Evolutionary conservation across 2,329 filamentous ascomycete species (phyloP).

Genomic region (Cladobotryum protrusum): DNA sequence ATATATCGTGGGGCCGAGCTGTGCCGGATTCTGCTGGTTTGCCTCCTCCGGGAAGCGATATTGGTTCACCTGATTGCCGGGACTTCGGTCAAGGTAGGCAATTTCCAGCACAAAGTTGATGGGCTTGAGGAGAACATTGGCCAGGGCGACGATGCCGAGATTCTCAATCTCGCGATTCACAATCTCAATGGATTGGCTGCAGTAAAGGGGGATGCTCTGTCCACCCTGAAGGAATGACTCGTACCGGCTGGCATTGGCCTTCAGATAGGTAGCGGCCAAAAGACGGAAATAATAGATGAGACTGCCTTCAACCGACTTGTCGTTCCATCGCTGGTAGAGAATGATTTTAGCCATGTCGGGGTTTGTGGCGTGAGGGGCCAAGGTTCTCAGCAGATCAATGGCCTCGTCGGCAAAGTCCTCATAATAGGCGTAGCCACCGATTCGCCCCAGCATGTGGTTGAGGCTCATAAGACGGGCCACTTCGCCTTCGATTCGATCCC

Average conservation of each 20-base stretch:
- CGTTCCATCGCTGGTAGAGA: conserved; percentile 68
- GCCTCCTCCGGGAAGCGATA: conserved; percentile 57
- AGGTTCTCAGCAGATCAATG: conserved; percentile 57
- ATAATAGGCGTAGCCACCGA: conserved; percentile 64
- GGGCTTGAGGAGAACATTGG: conserved; percentile 72
- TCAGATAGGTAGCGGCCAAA: conserved; percentile 79
- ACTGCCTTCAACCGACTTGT: conserved; percentile 57
- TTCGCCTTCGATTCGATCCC: conserved; percentile 61
- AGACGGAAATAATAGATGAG: conserved; percentile 84
- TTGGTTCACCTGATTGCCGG: conserved; percentile 67
- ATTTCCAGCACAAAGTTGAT: conserved; percentile 78
- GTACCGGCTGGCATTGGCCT: conserved; percentile 63
- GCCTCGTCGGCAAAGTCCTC: conserved; percentile 81
- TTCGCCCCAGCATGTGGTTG: conserved; percentile 61
- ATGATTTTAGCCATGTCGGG: conserved; percentile 48
- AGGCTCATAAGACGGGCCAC: conserved; percentile 64
- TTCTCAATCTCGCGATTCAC: conserved; percentile 83
- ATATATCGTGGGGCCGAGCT: conserved; percentile 47
- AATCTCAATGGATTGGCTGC: conserved; percentile 63
- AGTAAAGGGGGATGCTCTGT: conserved; percentile 60
- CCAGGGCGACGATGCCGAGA: conserved; percentile 71
- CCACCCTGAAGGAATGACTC: conserved; percentile 62
- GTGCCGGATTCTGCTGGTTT: conserved; percentile 37
- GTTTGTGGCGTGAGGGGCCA: conserved; percentile 54
- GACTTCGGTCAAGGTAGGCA: conserved; percentile 82